Base-by-base conservation (phyloP, 768 basidiomycete genomes). In the Suillus decipiens region DNA sequence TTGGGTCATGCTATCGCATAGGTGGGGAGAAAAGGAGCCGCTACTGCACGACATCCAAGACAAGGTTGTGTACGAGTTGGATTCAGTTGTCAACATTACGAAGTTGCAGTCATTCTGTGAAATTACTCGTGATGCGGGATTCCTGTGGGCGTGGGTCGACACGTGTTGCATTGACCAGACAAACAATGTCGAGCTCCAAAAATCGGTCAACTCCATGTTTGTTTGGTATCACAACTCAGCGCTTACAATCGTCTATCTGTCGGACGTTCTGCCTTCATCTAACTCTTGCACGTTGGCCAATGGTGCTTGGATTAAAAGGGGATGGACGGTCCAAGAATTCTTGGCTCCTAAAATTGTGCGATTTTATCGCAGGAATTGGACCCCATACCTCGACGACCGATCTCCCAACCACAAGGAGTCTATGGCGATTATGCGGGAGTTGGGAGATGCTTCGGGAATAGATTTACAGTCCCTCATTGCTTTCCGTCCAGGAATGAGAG, bases 121-220 rank as follows among this genome's bases (percentile, higher is more conserved):
- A 34, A n/a, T 65, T 5, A 69, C 66, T 6, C 73, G 71, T 0
- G 74, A 74, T 39, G 72, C 69, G 22, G 72, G 72, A 1, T 73
- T 58, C 55, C 66, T 73, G 19, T 73, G 72, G 72, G 72, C 71
- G 5, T 73, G 72, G 72, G 41, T 63, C 1, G 72, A 73, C 34
- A 74, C 73, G 5, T 73, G 72, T 37, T 73, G 72, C n/a, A 73
- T 73, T 19, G 62, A 73, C 41, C 66, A 74, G 31, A 54, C 45
- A 50, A 63, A 67, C 33, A 69, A 63, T 41, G 65, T 67, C 0
- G 72, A 73, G 57, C 65, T 53, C 33, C 68, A 71, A 14, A 70
- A 73, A 60, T 73, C 72, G 24, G 67, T 73, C 60, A 73, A 74
- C 47, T 69, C 51, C 65, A 73, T 74, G 72, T 73, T 72, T 39